A percentile compares a stretch with the other conserved stretches of the same genome.
phyloP scores from a whole-genome alignment of 768 basidiomycete species.

The Lyophyllum semitale region DNA sequence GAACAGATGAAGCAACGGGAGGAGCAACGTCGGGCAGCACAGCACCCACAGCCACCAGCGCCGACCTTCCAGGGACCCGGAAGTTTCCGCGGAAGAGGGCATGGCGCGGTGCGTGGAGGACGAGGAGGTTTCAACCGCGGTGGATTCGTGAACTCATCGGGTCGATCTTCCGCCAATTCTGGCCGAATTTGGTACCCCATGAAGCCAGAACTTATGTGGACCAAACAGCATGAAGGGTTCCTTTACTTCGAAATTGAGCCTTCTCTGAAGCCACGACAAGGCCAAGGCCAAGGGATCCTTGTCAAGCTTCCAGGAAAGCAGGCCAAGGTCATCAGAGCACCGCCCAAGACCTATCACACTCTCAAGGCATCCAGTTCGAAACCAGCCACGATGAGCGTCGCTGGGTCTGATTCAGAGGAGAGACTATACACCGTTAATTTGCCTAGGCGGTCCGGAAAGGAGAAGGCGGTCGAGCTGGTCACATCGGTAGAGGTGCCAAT shows the following conservation, averaged over 20 bases:
- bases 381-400: constrained; percentile 19
- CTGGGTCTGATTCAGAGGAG: constrained; percentile 43
- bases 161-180: constrained; percentile 30
- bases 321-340: constrained; percentile 44
- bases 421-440: constrained; percentile 55
- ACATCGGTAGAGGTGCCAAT: constrained; percentile 34
- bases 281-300: constrained; percentile 55
- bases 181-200: constrained; percentile 67
- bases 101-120: constrained; percentile 50
- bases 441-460: constrained; percentile 43
- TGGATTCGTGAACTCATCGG: constrained; percentile 34
- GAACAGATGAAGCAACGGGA: constrained; percentile 84
- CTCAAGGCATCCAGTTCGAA: constrained; percentile 18
- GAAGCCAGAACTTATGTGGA: constrained; percentile 84
- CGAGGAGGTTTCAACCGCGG: constrained; percentile 46
- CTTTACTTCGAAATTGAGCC: constrained; percentile 59
- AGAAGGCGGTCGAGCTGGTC: constrained; percentile 28
- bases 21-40: constrained; percentile 48
- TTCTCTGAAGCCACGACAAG: constrained; percentile 57
- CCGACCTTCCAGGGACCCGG: constrained; percentile 33
- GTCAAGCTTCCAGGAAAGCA: constrained; percentile 62
- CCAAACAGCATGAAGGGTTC: constrained; percentile 78
- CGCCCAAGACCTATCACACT: constrained; percentile 20
- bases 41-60: constrained; percentile 29
- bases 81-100: constrained; percentile 46